A percentile compares a stretch with the other conserved stretches of the same genome.
phyloP scores from a whole-genome alignment of 192 early-diverging fungal species.

The Irineochytrium annulatum region DNA sequence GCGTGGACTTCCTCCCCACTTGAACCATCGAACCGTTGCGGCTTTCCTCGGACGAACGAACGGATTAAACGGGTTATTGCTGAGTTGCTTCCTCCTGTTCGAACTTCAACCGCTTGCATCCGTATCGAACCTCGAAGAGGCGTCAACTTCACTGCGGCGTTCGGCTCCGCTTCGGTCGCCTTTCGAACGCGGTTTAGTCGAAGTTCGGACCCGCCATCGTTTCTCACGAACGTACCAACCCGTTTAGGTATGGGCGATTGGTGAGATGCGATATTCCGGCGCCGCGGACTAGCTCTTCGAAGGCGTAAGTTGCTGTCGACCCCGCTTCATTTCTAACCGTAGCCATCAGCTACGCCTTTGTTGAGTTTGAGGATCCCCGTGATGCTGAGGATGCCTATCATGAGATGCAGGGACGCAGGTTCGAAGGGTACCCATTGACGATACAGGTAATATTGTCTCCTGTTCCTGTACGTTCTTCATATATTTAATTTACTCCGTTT shows the following conservation, averaged over 20 bases:
- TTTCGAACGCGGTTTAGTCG: conserved; percentile 4
- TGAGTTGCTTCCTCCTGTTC: no score
- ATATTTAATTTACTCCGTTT: background rate
- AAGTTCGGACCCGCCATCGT: no score
- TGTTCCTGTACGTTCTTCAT: background rate
- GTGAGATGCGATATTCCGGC: conserved; percentile 49
- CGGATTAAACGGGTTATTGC: no score
- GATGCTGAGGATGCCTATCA: conserved; percentile 92
- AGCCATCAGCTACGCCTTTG: conserved; percentile 79
- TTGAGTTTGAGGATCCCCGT: conserved; percentile 87
- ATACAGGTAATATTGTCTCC: conserved; percentile 61
- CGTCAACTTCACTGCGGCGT: background rate
- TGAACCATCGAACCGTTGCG: background rate
- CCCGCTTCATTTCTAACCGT: conserved; percentile 6
- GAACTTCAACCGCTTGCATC: background rate
- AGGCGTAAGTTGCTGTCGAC: conserved; percentile 32
- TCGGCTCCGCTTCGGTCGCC: conserved; percentile 1
- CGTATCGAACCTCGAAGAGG: background rate
- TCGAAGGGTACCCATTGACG: conserved; percentile 75
- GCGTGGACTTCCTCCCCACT: background rate
- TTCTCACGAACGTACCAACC: no score
- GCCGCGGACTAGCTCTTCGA: conserved; percentile 24
- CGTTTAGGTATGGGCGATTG: conserved; percentile 37
- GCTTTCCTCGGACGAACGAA: background rate
- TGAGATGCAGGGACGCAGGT: conserved; percentile 79